Percentiles rank a stretch among this genome's conserved stretches.
These are phyloP conservation scores for Ophiostoma ulmi DNA, from an alignment of 2,329 filamentous ascomycete genomes.

Conservation along the genomic window DNA sequence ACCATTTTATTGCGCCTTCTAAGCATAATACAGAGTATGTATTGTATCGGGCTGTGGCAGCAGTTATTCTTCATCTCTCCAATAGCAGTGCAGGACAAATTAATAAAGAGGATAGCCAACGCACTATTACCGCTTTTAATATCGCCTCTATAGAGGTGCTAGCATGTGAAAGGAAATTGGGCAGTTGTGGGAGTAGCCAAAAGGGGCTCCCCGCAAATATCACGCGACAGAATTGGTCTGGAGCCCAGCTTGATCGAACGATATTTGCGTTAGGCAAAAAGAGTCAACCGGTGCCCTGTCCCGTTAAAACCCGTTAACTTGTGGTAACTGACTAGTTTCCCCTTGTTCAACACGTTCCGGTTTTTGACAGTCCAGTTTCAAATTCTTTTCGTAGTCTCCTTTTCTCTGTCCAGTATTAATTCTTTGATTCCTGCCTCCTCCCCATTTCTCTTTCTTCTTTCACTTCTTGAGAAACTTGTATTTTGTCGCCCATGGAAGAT, in stretches of 20 bases:
- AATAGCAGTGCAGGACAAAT: not conserved
- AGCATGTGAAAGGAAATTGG: not conserved
- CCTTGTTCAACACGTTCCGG: not conserved
- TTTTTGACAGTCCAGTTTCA: not conserved
- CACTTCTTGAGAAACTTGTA: not conserved
- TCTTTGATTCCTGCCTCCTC: not conserved
- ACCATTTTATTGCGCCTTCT: not conserved
- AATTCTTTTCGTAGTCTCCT: not conserved
- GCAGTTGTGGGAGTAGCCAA: not conserved
- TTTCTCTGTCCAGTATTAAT: not conserved
- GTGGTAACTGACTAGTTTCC: not conserved
- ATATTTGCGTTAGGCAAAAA: not conserved
- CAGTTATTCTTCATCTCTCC: not conserved
- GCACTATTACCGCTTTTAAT: not conserved
- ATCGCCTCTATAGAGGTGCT: not conserved
- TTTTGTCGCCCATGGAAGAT: not conserved
- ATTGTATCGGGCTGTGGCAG: no score
- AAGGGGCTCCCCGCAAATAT: conserved; percentile 10
- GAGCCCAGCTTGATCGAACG: conserved; percentile 13
- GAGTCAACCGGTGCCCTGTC: not conserved
- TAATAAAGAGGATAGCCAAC: not conserved
- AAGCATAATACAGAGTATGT: no score
- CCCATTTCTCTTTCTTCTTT: not conserved
- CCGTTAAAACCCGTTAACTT: conserved; percentile 9
- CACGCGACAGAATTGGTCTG: conserved; percentile 10